These are phyloP conservation scores for Coelastrella sp. DNA, from an alignment of 139 green algal genomes.

Conservation along the genomic window DNA sequence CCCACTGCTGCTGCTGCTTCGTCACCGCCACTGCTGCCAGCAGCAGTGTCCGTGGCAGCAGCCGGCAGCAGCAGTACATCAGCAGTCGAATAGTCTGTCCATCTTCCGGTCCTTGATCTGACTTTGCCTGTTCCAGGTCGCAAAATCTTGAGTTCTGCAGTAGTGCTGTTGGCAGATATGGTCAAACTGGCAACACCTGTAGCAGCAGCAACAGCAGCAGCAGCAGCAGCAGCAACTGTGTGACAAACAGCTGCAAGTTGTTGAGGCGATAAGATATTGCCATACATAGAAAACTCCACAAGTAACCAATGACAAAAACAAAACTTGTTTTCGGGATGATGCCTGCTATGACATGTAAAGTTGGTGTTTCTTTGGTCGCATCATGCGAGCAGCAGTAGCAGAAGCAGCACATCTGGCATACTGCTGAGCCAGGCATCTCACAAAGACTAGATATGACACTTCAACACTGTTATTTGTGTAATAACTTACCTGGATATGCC, in stretches of 20 bases:
- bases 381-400: too few relatives aligned
- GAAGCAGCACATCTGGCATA: too few relatives aligned
- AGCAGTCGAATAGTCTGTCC: conserved; percentile 24
- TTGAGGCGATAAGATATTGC: too few relatives aligned
- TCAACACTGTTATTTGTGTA: too few relatives aligned
- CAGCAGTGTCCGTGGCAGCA: neutral
- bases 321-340: too few relatives aligned
- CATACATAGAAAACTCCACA: too few relatives aligned
- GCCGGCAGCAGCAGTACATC: neutral
- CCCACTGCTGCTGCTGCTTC: neutral
- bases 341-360: too few relatives aligned
- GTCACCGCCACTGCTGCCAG: neutral
- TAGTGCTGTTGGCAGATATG: neutral
- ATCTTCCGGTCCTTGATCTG: neutral
- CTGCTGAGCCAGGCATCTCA: too few relatives aligned
- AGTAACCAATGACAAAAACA: too few relatives aligned
- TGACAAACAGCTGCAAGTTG: too few relatives aligned
- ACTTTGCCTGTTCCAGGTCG: conserved; percentile 21
- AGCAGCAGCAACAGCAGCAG: neutral
- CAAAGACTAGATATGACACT: too few relatives aligned
- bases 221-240: neutral
- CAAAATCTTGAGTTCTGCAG: neutral
- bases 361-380: too few relatives aligned
- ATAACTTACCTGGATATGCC: conserved; percentile 36
- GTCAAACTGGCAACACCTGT: conserved; percentile 22